Base-by-base conservation (phyloP, 2,329 filamentous ascomycete species). In the Parasarocladium wereldwijsianum region DNA sequence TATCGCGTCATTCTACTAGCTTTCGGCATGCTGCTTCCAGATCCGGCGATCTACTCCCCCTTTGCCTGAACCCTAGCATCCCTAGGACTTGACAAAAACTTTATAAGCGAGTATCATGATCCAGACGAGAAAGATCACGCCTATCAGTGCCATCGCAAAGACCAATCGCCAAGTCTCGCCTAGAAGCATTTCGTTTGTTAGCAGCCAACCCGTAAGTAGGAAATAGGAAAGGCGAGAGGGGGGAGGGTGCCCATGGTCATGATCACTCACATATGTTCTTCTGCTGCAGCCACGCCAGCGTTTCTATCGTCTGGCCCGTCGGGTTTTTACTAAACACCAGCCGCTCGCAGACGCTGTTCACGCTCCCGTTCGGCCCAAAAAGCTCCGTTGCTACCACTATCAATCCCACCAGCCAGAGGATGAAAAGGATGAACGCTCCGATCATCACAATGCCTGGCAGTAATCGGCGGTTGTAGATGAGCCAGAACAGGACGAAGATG, bases 101-200 rank as follows among this genome's bases (percentile, higher is more conserved):
- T 74, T 70, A 40, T 73, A 70, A 8, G 70, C 66, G 64, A 77
- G 76, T 37, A 76, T 55, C 60, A 76, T 75, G 42, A 76, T 69
- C 72, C 72, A 77, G n/a, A 77, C 44, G 34, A 76, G 46, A 38
- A 76, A 76, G 1, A 75, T 51, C 12, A 51, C 55, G 0, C 72
- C 73, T 2, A 73, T 63, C 15, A 79, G 48, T 12, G 62, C 62
- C 45, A 78, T 72, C 1, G 70, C 63, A 49, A 76, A 79, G 2
- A 69, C 67, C 2, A 74, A 62, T 40, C 73, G 65, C 74, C 74
- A 78, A 24, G 62, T 62, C 49, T 73, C 67, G 46, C 66, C 66
- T 70, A 29, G 19, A 8, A 29, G 8, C 18, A 24, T 13, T 3
- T 24, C 10, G 21, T n/a, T 4, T 5, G 27, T 47, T 40, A 48